phyloP scores from a whole-genome alignment of 2,329 filamentous ascomycete species.

The Clonostachys solani region DNA sequence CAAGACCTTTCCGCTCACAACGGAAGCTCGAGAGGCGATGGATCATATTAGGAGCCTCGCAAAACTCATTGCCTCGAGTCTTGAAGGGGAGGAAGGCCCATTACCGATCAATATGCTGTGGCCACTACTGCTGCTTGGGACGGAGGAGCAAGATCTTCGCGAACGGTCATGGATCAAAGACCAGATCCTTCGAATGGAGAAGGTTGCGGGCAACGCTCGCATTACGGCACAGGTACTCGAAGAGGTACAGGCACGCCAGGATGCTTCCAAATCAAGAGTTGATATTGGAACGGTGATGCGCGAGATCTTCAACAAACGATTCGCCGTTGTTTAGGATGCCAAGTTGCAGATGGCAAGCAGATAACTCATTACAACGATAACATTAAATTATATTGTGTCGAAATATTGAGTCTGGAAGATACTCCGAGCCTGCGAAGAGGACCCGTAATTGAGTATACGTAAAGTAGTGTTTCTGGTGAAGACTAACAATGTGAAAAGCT shows the following conservation, averaged over 20 bases:
- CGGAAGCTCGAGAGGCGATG: slow-evolving; percentile 41
- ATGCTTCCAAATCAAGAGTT: slow-evolving; percentile 28
- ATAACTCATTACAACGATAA: too few relatives aligned
- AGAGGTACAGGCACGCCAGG: slow-evolving; percentile 39
- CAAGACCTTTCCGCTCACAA: slow-evolving; percentile 45
- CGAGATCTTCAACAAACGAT: slow-evolving; percentile 43
- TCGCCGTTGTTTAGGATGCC: slow-evolving; percentile 42
- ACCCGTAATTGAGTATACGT: too few relatives aligned
- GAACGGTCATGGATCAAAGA: slow-evolving; percentile 46
- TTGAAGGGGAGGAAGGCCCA: slow-evolving; percentile 31
- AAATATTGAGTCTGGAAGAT: too few relatives aligned
- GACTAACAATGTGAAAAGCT: too few relatives aligned
- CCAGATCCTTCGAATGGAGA: slow-evolving; percentile 42
- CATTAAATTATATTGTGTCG: too few relatives aligned
- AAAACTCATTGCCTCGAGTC: slow-evolving; percentile 32
- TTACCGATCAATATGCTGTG: slow-evolving; percentile 53
- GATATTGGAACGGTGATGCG: slow-evolving; percentile 42
- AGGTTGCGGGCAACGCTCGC: slow-evolving; percentile 34
- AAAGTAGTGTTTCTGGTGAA: too few relatives aligned
- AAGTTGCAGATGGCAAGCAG: background rate
- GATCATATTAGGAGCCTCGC: slow-evolving; percentile 42
- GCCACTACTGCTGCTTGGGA: slow-evolving; percentile 52
- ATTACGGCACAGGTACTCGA: slow-evolving; percentile 40
- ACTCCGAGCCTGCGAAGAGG: too few relatives aligned
- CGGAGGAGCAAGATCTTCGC: slow-evolving; percentile 43